Conservation (phyloP, 441 rosid genomes). For the Syzygium malaccense region DNA sequence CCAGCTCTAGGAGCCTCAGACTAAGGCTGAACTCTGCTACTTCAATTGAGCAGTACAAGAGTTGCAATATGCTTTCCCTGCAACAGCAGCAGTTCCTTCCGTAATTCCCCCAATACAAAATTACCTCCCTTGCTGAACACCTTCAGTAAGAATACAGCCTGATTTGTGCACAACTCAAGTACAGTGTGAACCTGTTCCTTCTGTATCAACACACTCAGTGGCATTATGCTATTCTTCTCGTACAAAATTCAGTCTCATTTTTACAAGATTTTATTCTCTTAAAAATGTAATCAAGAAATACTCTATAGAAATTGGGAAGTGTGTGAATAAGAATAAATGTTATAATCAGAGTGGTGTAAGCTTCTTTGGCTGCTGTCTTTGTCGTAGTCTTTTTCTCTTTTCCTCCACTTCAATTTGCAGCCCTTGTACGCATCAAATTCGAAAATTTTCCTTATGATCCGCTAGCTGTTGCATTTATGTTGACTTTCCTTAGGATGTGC, state of each 20-base stretch:
- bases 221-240: neutral
- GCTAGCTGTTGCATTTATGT: neutral
- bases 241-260: neutral
- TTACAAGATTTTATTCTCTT: neutral
- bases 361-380: neutral
- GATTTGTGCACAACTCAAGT: neutral
- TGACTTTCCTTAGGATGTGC: neutral
- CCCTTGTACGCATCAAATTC: neutral
- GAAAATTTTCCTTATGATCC: neutral
- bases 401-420: neutral
- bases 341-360: neutral
- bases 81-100: neutral
- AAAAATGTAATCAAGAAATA: neutral
- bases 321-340: neutral
- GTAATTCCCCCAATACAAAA: neutral
- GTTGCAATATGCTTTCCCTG: neutral
- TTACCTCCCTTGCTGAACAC: neutral
- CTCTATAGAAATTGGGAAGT: neutral
- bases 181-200: neutral
- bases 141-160: neutral
- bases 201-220: neutral
- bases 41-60: neutral
- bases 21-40: neutral
- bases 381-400: neutral
- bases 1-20: neutral